Percentiles rank a stretch among this genome's conserved stretches.
These are phyloP conservation scores for Boechera stricta DNA, from an alignment of 345 rosid genomes.

Conservation along the genomic window DNA sequence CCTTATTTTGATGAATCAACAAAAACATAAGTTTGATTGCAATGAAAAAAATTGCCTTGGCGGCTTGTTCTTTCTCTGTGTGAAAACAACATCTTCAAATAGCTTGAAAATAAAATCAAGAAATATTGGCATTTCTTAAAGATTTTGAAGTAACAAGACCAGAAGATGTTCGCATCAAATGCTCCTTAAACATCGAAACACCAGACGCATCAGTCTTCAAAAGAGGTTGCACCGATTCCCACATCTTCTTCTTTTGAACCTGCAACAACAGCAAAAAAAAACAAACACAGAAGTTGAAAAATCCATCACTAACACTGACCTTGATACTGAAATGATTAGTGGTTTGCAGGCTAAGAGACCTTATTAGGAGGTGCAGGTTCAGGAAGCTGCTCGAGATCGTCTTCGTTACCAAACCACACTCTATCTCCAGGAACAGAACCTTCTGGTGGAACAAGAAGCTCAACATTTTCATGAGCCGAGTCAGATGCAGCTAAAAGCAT, in stretches of 20 bases:
- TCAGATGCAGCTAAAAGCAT: conserved; percentile 94
- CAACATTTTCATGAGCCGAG: conserved; percentile 74
- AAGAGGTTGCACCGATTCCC: conserved; percentile 90
- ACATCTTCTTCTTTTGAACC: conserved; percentile 90
- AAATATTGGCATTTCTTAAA: conserved; percentile 71
- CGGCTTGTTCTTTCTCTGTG: conserved; percentile 27
- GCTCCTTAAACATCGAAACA: conserved; percentile 60
- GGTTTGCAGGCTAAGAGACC: conserved; percentile 47
- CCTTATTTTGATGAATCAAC: conserved; percentile 16
- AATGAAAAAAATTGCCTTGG: conserved; percentile 17
- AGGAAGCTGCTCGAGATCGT: conserved; percentile 60
- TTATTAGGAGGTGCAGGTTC: conserved; percentile 74
- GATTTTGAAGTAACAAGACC: conserved; percentile 64
- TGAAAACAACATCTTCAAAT: conserved; percentile 14
- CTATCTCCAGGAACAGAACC: conserved; percentile 79
- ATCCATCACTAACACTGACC: not conserved
- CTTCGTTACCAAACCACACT: conserved; percentile 79
- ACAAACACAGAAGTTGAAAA: not conserved
- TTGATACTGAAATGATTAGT: not conserved
- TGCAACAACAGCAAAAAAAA: conserved; percentile 33
- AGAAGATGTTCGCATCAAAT: conserved; percentile 70
- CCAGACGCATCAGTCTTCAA: conserved; percentile 75
- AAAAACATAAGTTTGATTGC: conserved; percentile 35
- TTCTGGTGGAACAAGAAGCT: conserved; percentile 81
- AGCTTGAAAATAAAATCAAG: conserved; percentile 43